Base-by-base conservation (phyloP, 2,329 filamentous ascomycete species). In the Neonectria punicea region DNA sequence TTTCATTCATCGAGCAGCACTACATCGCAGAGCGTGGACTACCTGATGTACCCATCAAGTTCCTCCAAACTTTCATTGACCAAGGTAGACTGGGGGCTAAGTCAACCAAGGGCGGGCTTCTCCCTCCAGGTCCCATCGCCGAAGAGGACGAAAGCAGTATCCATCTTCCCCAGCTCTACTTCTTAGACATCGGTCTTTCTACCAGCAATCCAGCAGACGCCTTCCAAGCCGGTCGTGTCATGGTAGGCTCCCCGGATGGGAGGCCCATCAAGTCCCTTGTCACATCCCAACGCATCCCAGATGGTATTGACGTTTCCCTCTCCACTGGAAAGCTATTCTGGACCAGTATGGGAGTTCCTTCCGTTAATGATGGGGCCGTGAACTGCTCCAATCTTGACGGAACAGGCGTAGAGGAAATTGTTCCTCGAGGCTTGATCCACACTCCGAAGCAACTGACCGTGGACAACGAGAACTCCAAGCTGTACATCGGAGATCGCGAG, bases 1-100 rank as follows among this genome's bases (percentile, higher is more conserved):
- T 87, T 3, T 78, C 81, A 0, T 80, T 85, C 54, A 87, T 88
- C 56, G 85, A 88, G 64, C 68, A 81, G 30, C 82, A 87, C 64
- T 87, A 88, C 69, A 77, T 87, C 59, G 67, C 79, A 3, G 85
- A 87, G 70, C 81, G 85, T 4, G 78, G 79, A 1, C 75, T 87
- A 0, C 70, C 77, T 2, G 56, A 75, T 5, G 73, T 74, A 2
- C 76, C 83, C 0, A 77, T 85, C 13, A 76, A 84, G 59, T 87
- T 77, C 64, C 74, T 87, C 3, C 74, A 80, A 18, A 56, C 56
- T 8, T 87, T 83, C 68, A 73, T 87, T 46, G 74, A 79, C 14
- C 65, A 82, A 6, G 84, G 84, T 6, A 84, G 78, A 39, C 74
- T 87, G 1, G 86, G 86, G 2, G 69, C 64, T 14, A 86, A 86